phyloP scores from a whole-genome alignment of 2,329 filamentous ascomycete genomes.

The Neopestalotiopsis sp. region DNA sequence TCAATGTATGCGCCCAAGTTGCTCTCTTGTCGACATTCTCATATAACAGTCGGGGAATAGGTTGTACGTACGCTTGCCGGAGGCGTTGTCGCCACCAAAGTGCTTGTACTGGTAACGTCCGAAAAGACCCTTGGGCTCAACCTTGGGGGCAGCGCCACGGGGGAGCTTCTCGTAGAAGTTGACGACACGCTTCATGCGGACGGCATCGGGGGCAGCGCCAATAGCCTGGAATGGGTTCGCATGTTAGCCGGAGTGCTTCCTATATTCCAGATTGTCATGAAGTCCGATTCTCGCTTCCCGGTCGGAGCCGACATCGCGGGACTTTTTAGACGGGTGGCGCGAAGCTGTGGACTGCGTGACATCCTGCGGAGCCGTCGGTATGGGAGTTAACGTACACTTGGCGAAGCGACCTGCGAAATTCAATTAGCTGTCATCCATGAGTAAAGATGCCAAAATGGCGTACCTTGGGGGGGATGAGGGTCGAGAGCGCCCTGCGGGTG shows the following conservation, averaged over 20 bases:
- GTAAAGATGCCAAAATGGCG: conserved; percentile 20
- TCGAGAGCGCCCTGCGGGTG: conserved; percentile 89
- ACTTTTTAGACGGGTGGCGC: neutral
- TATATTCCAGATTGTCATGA: neutral
- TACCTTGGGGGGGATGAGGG: conserved; percentile 99
- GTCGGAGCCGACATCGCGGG: neutral
- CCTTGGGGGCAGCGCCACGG: conserved; percentile 85
- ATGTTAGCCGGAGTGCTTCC: conserved; percentile 9
- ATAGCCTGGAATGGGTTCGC: conserved; percentile 72
- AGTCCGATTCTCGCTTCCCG: neutral
- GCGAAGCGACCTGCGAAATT: conserved; percentile 73
- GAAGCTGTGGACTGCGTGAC: neutral
- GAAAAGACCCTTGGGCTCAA: conserved; percentile 81
- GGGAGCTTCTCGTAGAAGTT: conserved; percentile 99
- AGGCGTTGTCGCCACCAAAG: conserved; percentile 88
- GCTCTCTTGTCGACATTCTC: neutral
- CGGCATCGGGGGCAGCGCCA: conserved; percentile 91
- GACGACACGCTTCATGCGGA: conserved; percentile 97
- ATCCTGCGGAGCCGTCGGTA: conserved; percentile 12
- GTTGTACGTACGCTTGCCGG: conserved; percentile 77
- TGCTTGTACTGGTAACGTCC: conserved; percentile 89
- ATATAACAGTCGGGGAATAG: neutral
- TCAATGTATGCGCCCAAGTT: neutral
- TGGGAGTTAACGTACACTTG: conserved; percentile 68
- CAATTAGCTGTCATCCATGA: neutral